Conservation (phyloP, 306 rosid species). For the Castanea crenata region DNA sequence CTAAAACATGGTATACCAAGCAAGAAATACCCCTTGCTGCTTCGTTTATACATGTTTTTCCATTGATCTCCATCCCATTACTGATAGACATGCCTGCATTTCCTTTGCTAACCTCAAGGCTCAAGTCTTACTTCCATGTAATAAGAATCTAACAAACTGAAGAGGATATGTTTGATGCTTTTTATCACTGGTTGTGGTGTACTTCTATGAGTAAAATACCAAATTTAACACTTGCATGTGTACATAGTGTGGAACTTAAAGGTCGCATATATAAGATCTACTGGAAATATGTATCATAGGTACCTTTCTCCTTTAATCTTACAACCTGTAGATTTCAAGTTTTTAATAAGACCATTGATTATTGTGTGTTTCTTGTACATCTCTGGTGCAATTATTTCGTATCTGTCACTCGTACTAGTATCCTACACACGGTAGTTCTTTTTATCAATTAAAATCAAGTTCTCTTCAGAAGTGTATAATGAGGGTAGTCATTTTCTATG, state of each 20-base stretch:
- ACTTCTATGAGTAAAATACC: neutral
- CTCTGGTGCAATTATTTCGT: neutral
- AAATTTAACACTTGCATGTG: neutral
- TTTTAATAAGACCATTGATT: neutral
- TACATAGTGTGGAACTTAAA: neutral
- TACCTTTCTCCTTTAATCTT: neutral
- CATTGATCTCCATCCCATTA: neutral
- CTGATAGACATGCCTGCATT: neutral
- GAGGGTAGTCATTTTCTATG: neutral
- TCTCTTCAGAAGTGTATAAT: neutral
- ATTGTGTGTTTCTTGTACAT: neutral
- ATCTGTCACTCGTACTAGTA: neutral
- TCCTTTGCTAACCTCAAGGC: neutral
- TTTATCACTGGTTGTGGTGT: neutral
- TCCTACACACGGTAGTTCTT: neutral
- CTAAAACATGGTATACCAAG: neutral
- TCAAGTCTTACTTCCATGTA: neutral
- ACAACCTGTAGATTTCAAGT: neutral
- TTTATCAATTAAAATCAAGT: neutral
- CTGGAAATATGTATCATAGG: neutral
- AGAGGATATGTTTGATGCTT: neutral
- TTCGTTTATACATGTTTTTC: neutral
- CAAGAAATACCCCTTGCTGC: neutral
- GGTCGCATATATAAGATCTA: neutral
- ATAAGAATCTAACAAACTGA: neutral